phyloP scores from a whole-genome alignment of 768 basidiomycete species.

The Phanerochaete sordida region DNA sequence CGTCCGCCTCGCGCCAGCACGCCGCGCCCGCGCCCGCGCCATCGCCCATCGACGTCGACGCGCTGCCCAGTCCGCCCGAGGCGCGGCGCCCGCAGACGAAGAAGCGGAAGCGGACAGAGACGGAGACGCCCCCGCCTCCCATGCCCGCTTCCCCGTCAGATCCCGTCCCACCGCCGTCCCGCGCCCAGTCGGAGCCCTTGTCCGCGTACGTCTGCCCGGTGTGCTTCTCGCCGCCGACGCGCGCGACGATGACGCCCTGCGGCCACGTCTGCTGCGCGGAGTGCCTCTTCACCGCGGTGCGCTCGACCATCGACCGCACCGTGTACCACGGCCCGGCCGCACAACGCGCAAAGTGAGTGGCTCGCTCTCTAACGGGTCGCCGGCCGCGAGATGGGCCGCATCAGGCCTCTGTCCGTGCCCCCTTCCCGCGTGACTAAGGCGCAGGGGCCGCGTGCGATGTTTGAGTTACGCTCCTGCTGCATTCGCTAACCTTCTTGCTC shows the following conservation, averaged over 20 bases:
- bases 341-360: conserved; percentile 18
- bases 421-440: background rate
- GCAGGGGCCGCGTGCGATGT: background rate
- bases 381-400: background rate
- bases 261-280: conserved; percentile 77
- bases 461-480: background rate
- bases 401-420: background rate
- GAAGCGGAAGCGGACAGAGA: background rate
- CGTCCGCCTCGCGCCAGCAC: background rate
- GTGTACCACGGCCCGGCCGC: conserved; percentile 17
- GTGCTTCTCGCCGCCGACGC: conserved; percentile 71
- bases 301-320: conserved; percentile 52
- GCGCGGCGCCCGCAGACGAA: background rate
- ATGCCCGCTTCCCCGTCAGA: background rate
- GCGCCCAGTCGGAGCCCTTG: conserved; percentile 32
- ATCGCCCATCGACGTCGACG: conserved; percentile 1
- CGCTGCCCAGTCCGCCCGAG: background rate
- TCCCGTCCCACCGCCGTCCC: background rate
- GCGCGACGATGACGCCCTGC: conserved; percentile 76
- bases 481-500: background rate
- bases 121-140: background rate
- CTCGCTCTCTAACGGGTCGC: background rate
- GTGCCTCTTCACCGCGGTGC: conserved; percentile 73
- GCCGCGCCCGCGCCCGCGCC: background rate
- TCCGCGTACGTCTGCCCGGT: conserved; percentile 75